These are phyloP conservation scores for Pseudogymnoascus sp. DNA, from an alignment of 2,329 filamentous ascomycete species.

Conservation along the genomic window DNA sequence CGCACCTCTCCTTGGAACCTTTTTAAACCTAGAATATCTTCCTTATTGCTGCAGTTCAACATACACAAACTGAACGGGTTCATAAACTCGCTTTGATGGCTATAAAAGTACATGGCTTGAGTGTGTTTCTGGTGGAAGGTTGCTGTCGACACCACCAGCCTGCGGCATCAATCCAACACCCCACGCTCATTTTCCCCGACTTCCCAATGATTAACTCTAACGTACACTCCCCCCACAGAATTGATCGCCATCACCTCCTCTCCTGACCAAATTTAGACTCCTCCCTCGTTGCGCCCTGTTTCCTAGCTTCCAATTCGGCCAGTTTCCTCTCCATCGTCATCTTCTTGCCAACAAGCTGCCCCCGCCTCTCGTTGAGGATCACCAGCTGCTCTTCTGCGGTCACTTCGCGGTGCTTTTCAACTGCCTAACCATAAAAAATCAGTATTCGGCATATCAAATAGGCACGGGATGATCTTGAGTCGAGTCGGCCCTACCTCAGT, in stretches of 20 bases:
- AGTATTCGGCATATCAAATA: not conserved
- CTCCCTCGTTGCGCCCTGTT: conserved; percentile 31
- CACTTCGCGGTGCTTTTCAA: conserved; percentile 39
- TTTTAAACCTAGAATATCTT: not conserved
- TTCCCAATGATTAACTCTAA: not conserved
- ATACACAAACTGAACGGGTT: not conserved
- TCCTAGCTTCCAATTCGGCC: conserved; percentile 37
- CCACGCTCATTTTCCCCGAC: not conserved
- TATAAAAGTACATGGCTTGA: not conserved
- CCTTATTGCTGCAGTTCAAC: not conserved
- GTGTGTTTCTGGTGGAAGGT: not conserved
- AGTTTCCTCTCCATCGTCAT: conserved; percentile 50
- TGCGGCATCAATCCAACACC: not conserved
- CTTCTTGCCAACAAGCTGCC: conserved; percentile 42
- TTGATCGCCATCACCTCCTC: conserved; percentile 17
- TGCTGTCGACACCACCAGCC: not conserved
- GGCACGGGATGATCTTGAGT: not conserved
- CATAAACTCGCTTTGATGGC: not conserved
- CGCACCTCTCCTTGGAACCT: not conserved
- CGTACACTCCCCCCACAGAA: not conserved
- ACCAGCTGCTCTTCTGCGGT: conserved; percentile 46
- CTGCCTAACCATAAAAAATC: conserved; percentile 27
- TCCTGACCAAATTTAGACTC: conserved; percentile 29
- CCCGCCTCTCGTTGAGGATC: conserved; percentile 42
- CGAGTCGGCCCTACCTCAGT: conserved; percentile 36